Conservation (phyloP, 2,329 filamentous ascomycete species). For the Calonectria multiphialidica region DNA sequence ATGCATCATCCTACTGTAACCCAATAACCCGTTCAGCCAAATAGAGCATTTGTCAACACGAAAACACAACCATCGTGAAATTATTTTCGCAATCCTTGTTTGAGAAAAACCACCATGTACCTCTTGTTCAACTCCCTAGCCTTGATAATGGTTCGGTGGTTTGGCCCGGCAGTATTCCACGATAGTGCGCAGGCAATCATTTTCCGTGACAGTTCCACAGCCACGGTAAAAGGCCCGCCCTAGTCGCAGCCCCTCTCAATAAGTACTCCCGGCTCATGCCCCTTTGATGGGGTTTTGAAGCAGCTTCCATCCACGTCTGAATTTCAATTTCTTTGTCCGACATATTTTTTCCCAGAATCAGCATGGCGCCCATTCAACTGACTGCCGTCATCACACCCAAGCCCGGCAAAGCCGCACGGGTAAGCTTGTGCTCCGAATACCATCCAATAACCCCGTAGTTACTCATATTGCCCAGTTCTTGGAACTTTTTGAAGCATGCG, state of each 20-base stretch:
- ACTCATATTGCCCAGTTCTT: constrained; percentile 32
- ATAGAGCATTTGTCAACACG: background rate
- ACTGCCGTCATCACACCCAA: constrained; percentile 45
- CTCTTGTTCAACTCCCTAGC: background rate
- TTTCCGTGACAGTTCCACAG: constrained; percentile 22
- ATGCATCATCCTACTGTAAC: background rate
- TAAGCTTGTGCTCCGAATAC: constrained; percentile 16
- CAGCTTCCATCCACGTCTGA: background rate
- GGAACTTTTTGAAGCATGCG: constrained; percentile 38
- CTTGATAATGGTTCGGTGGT: background rate
- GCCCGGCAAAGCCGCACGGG: constrained; percentile 39
- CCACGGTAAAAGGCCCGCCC: constrained; percentile 1
- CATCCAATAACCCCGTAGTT: background rate
- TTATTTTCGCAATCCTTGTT: background rate
- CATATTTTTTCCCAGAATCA: background rate
- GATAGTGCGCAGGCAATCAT: constrained; percentile 19
- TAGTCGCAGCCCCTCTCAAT: constrained; percentile 10
- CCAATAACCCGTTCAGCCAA: background rate
- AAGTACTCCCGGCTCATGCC: background rate
- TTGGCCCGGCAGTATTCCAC: background rate
- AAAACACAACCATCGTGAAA: no score
- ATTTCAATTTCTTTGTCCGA: background rate
- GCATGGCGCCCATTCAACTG: constrained; percentile 38
- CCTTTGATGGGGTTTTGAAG: background rate
- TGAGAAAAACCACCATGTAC: background rate